These are phyloP conservation scores for Linum lewisii DNA, from an alignment of 345 rosid genomes.

Conservation along the genomic window DNA sequence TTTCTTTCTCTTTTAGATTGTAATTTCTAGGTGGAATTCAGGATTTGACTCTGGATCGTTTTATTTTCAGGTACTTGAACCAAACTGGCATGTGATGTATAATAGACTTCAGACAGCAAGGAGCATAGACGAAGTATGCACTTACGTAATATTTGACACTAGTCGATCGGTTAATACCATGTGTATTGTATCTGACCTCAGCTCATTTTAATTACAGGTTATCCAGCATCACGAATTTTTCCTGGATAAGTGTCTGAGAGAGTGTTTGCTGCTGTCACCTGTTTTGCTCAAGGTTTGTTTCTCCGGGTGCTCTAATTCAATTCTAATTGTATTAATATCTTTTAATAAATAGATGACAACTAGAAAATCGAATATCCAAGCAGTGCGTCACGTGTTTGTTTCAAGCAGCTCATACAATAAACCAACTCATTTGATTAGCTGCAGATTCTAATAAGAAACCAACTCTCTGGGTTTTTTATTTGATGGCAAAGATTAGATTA, in stretches of 20 bases:
- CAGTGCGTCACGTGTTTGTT: no score
- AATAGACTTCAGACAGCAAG: slow-evolving; percentile 61
- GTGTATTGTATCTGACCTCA: slow-evolving; percentile 6
- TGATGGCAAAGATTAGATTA: no score
- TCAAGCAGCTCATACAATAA: no score
- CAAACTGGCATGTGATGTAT: slow-evolving; percentile 92
- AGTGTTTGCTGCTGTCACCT: slow-evolving; percentile 93
- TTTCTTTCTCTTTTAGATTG: background rate
- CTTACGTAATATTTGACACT: background rate
- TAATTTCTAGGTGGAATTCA: background rate
- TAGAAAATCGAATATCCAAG: no score
- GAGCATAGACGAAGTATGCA: slow-evolving; percentile 78
- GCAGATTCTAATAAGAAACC: no score
- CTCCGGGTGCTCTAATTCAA: no score
- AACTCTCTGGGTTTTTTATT: background rate
- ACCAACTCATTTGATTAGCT: no score
- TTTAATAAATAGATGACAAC: no score
- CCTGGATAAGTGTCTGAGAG: slow-evolving; percentile 87
- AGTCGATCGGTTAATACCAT: background rate
- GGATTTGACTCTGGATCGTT: background rate
- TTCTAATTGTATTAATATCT: no score
- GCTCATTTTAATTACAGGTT: slow-evolving; percentile 43
- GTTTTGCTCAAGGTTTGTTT: slow-evolving; percentile 70
- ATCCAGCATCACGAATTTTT: slow-evolving; percentile 81
- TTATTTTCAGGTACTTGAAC: slow-evolving; percentile 81